Conservation (phyloP, 2,329 filamentous ascomycete species). For the Cephalotrichum gorgonifer region DNA sequence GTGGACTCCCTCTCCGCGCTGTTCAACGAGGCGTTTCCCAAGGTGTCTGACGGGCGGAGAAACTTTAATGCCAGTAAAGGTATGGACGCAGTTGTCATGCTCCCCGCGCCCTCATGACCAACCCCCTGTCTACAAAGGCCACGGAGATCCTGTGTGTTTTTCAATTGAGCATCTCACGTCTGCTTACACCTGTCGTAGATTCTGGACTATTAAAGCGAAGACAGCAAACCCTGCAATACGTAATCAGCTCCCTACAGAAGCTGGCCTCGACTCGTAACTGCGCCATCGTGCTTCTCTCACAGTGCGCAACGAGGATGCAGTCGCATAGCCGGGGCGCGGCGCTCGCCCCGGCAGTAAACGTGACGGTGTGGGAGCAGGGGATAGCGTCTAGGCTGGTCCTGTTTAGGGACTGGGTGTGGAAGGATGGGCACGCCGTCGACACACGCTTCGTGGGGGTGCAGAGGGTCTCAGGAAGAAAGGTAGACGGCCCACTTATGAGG, state of each 20-base stretch:
- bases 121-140: neutral
- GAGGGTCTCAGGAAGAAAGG: conserved; percentile 47
- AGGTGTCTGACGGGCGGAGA: conserved; percentile 31
- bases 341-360: conserved; percentile 65
- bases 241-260: conserved; percentile 63
- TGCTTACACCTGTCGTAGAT: conserved; percentile 14
- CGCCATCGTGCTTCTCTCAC: conserved; percentile 66
- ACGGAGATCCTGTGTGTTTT: neutral
- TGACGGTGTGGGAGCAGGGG: conserved; percentile 69
- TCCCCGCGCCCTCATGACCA: too few relatives aligned
- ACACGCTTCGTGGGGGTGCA: conserved; percentile 53
- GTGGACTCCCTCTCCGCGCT: conserved; percentile 70
- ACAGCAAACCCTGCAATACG: conserved; percentile 43
- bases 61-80: conserved; percentile 28
- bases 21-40: conserved; percentile 68
- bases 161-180: neutral
- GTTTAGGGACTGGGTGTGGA: conserved; percentile 65
- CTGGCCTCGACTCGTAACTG: conserved; percentile 64
- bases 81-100: conserved; percentile 9
- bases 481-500: conserved; percentile 26
- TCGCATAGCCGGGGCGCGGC: conserved; percentile 49
- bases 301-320: conserved; percentile 74
- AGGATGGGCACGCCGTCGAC: conserved; percentile 31
- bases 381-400: conserved; percentile 64
- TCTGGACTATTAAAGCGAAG: conserved; percentile 29